phyloP scores from a whole-genome alignment of 495 filamentous ascomycete species.

The Pyronema domesticum region DNA sequence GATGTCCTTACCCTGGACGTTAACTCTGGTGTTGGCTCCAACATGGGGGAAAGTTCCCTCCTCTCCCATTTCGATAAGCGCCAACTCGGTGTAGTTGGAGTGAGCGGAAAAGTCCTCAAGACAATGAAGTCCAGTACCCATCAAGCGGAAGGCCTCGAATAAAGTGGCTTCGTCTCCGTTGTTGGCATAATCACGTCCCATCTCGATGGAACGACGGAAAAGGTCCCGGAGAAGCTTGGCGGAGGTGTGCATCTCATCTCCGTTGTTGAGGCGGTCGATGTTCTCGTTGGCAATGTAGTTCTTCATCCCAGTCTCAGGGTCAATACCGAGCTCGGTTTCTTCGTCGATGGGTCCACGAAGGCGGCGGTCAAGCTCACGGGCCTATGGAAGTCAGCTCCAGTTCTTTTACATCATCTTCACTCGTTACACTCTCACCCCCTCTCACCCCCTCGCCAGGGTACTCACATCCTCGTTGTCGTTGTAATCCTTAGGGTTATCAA shows the following conservation, averaged over 20 bases:
- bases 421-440: too few species aligned
- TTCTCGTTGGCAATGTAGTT: slow-evolving; percentile 78
- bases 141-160: slow-evolving; percentile 63
- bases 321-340: slow-evolving; percentile 54
- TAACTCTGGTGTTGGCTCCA: slow-evolving; percentile 47
- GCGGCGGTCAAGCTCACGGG: slow-evolving; percentile 57
- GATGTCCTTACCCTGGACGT: slow-evolving; percentile 46
- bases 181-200: slow-evolving; percentile 50
- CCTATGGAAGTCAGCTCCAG: neutral
- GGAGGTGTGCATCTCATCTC: slow-evolving; percentile 17
- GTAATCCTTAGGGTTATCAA: slow-evolving; percentile 65
- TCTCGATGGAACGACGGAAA: slow-evolving; percentile 50
- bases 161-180: slow-evolving; percentile 50
- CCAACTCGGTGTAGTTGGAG: slow-evolving; percentile 77
- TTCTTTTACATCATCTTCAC: neutral
- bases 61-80: slow-evolving; percentile 70
- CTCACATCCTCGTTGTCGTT: slow-evolving; percentile 60
- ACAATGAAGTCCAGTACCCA: slow-evolving; percentile 77
- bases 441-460: neutral
- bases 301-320: slow-evolving; percentile 66
- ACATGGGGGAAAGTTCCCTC: slow-evolving; percentile 67
- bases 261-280: slow-evolving; percentile 51
- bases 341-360: slow-evolving; percentile 73
- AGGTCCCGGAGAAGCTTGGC: slow-evolving; percentile 54
- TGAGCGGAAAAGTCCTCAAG: slow-evolving; percentile 84